These are phyloP conservation scores for Colletotrichum sp. DNA, from an alignment of 2,329 filamentous ascomycete species.

Conservation along the genomic window DNA sequence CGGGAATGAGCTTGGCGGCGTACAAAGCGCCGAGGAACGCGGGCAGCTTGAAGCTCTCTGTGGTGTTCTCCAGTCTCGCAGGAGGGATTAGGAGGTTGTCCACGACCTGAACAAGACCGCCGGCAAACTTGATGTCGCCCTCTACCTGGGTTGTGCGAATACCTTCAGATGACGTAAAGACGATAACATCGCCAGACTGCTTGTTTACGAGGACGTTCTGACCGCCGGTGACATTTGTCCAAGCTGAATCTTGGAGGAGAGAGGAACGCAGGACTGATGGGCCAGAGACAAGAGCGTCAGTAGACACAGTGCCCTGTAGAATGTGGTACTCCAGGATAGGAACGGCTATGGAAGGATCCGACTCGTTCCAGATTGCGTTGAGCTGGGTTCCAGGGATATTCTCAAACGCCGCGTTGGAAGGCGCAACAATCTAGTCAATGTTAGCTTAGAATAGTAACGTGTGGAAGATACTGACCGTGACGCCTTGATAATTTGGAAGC, in stretches of 20 bases:
- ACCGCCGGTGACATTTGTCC: slow-evolving; percentile 54
- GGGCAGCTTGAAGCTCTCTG: slow-evolving; percentile 40
- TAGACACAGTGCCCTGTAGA: slow-evolving; percentile 53
- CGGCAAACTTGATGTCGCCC: slow-evolving; percentile 50
- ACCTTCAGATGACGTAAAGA: slow-evolving; percentile 44
- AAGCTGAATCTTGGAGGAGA: slow-evolving; percentile 44
- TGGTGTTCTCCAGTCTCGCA: slow-evolving; percentile 36
- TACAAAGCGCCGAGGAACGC: slow-evolving; percentile 45
- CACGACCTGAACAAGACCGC: slow-evolving; percentile 57
- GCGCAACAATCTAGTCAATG: slow-evolving; percentile 53
- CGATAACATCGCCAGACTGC: slow-evolving; percentile 42
- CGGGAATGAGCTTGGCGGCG: slow-evolving; percentile 37
- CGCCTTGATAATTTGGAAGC: slow-evolving; percentile 45
- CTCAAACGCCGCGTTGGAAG: slow-evolving; percentile 61
- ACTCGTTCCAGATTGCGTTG: slow-evolving; percentile 47
- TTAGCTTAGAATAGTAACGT: neutral
- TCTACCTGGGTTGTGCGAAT: slow-evolving; percentile 45
- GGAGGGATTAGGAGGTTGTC: slow-evolving; percentile 58
- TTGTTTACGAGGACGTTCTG: slow-evolving; percentile 53
- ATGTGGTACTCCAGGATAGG: slow-evolving; percentile 67
- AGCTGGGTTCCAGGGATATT: slow-evolving; percentile 58
- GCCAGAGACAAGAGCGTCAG: slow-evolving; percentile 38
- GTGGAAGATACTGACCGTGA: slow-evolving; percentile 41
- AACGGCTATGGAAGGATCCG: slow-evolving; percentile 48
- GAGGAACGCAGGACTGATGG: slow-evolving; percentile 45